Percentiles rank a stretch among this genome's conserved stretches.
These are phyloP conservation scores for Linderina pennispora DNA, from an alignment of 192 early-diverging fungal genomes.

Conservation along the genomic window DNA sequence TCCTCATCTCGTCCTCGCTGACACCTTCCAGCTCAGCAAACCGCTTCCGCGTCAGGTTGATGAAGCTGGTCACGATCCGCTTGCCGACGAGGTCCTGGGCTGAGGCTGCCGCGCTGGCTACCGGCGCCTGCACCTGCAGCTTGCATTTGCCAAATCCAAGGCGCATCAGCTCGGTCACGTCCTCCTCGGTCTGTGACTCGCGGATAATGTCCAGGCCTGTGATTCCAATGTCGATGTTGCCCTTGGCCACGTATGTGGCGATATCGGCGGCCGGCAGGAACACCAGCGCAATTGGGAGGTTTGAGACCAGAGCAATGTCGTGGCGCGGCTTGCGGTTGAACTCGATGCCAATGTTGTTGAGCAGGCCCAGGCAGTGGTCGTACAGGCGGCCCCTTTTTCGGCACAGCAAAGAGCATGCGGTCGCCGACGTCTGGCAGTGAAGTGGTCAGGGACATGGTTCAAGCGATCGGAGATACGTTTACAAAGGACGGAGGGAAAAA, in stretches of 20 bases:
- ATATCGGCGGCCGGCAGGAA: constrained; percentile 97
- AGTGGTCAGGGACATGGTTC: constrained; percentile 30
- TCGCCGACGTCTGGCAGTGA: constrained; percentile 46
- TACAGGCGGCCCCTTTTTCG: constrained; percentile 98
- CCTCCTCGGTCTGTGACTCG: constrained; percentile 70
- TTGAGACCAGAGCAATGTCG: constrained; percentile 94
- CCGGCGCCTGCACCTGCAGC: constrained; percentile 87
- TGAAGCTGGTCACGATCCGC: constrained; percentile 91
- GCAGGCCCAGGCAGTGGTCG: constrained; percentile 76
- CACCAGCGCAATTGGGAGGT: constrained; percentile 89
- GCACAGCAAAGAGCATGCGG: constrained; percentile 90
- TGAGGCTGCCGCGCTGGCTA: constrained; percentile 39
- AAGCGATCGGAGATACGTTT: too few relatives aligned
- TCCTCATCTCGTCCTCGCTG: constrained; percentile 47
- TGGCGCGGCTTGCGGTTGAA: constrained; percentile 92
- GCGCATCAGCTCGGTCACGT: constrained; percentile 60
- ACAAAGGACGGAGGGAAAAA: too few relatives aligned
- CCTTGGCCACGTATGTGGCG: constrained; percentile 90
- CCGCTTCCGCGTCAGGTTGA: constrained; percentile 56
- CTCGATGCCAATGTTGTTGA: constrained; percentile 89
- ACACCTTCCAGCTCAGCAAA: constrained; percentile 75
- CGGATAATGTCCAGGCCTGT: constrained; percentile 95
- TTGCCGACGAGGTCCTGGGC: constrained; percentile 79
- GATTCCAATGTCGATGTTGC: constrained; percentile 95
- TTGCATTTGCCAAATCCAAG: constrained; percentile 93